phyloP scores from a whole-genome alignment of 106 monocot species.

The Dendrobium nobile region DNA sequence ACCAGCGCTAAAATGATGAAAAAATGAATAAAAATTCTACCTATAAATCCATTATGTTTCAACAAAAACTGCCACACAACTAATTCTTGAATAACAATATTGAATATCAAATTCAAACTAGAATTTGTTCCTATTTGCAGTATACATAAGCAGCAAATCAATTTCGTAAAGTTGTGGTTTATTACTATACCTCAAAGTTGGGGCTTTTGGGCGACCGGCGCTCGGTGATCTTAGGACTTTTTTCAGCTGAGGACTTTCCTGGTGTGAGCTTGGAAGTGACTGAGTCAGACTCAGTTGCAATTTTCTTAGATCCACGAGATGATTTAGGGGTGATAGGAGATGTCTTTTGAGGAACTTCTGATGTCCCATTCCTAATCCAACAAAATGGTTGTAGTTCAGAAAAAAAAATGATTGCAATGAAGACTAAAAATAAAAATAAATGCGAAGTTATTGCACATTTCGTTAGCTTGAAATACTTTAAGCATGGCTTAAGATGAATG shows the following conservation, averaged over 20 bases:
- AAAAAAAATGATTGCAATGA: background rate
- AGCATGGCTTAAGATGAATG: too few relatives aligned
- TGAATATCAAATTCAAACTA: too few relatives aligned
- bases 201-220: constrained; percentile 41
- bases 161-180: background rate
- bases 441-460: background rate
- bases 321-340: constrained; percentile 55
- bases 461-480: too few relatives aligned
- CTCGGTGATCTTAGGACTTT: constrained; percentile 33
- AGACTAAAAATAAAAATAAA: background rate
- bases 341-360: constrained; percentile 48
- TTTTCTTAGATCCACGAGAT: constrained; percentile 24
- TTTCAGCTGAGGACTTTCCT: constrained; percentile 18
- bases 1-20: too few relatives aligned
- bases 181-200: constrained; percentile 31
- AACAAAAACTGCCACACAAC: too few relatives aligned
- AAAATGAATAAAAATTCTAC: too few relatives aligned
- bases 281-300: constrained; percentile 42
- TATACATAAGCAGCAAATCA: too few relatives aligned
- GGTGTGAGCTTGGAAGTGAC: constrained; percentile 13
- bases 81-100: too few relatives aligned
- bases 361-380: constrained; percentile 43
- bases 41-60: too few relatives aligned
- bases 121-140: too few relatives aligned
- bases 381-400: background rate